Conservation (phyloP, 2,329 filamentous ascomycete genomes). For the Periconia sp. region DNA sequence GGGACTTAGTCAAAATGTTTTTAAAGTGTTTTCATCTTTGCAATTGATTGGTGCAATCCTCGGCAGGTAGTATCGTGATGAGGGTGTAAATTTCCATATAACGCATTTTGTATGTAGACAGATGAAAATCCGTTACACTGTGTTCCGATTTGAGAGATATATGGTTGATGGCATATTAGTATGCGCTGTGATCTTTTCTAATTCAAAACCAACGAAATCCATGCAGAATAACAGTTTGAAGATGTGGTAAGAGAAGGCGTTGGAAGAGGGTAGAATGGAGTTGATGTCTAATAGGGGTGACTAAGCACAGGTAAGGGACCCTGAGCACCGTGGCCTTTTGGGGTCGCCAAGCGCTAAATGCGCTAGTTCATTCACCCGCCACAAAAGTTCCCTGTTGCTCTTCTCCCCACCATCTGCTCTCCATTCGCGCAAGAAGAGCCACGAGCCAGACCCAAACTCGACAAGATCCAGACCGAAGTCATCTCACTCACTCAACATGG, state of each 20-base stretch:
- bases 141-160: too few species aligned
- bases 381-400: constrained; percentile 22
- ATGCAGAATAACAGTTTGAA: neutral
- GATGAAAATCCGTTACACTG: too few species aligned
- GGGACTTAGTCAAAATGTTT: too few species aligned
- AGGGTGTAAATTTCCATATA: too few species aligned
- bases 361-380: constrained; percentile 16
- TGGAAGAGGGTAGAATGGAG: constrained; percentile 27
- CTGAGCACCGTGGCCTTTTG: constrained; percentile 27
- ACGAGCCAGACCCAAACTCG: constrained; percentile 1
- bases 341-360: constrained; percentile 10
- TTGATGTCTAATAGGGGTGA: constrained; percentile 19
- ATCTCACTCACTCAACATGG: constrained; percentile 29
- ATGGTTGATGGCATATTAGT: too few species aligned
- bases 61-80: too few species aligned
- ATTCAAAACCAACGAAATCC: neutral
- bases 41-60: too few species aligned
- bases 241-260: constrained; percentile 31
- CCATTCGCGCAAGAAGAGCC: constrained; percentile 1
- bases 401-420: constrained; percentile 12
- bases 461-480: neutral
- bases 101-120: too few species aligned
- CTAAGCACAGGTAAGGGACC: constrained; percentile 4
- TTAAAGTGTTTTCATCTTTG: too few species aligned
- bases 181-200: too few species aligned